Evolutionary conservation across 345 rosid species (phyloP).

Genomic region (Citrus sinensis): DNA sequence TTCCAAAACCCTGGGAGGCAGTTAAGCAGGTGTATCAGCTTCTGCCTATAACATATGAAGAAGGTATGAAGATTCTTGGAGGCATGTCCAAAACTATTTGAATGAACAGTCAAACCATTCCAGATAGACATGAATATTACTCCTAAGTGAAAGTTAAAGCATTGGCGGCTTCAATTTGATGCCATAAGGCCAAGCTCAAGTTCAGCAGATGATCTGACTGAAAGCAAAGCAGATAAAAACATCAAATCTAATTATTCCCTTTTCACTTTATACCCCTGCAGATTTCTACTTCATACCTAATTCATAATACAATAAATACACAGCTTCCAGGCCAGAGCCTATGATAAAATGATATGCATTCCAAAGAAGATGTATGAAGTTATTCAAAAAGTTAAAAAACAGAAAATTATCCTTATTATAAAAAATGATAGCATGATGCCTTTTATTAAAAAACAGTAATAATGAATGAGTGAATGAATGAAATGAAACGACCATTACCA

Average conservation of each 20-base stretch:
- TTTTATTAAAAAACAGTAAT: background rate
- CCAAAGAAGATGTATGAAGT: background rate
- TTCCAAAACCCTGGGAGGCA: background rate
- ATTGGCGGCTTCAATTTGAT: background rate
- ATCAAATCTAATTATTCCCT: background rate
- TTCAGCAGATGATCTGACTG: background rate
- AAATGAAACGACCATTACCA: constrained; percentile 44
- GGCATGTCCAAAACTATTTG: background rate
- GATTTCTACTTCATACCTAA: background rate
- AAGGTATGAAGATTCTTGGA: background rate
- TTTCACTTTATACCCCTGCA: background rate
- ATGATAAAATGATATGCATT: background rate
- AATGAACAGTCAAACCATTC: background rate
- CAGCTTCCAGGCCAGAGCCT: background rate
- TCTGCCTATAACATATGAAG: background rate
- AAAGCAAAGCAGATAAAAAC: background rate
- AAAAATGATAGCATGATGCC: background rate
- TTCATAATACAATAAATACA: background rate
- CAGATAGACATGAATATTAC: background rate
- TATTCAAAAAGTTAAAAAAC: background rate
- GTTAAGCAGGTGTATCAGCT: constrained; percentile 10
- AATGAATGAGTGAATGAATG: too few relatives aligned
- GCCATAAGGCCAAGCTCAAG: background rate
- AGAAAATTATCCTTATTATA: background rate
- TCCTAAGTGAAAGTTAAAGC: background rate